Evolutionary conservation across 1,284 basidiomycete species (phyloP).

Genomic region (Apiotrichum akiyoshidainum): DNA sequence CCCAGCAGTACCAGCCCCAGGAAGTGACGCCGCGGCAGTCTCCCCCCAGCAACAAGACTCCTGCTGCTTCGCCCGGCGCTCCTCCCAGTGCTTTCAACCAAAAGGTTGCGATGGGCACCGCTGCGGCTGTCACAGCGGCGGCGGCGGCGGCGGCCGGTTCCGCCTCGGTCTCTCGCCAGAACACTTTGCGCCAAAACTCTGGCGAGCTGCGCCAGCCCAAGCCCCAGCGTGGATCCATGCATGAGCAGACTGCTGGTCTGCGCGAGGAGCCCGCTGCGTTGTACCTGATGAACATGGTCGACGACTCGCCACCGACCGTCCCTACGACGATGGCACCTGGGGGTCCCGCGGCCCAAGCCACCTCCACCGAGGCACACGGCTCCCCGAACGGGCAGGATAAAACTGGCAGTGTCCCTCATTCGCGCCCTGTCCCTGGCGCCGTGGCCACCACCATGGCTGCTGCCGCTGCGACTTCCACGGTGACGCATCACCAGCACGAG

Average conservation of each 20-base stretch:
- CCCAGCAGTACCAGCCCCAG: not conserved
- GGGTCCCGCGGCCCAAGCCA: not conserved
- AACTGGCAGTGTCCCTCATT: not conserved
- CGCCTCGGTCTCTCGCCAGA: not conserved
- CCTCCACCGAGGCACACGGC: not conserved
- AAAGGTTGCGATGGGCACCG: not conserved
- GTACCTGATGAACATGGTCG: slow-evolving; percentile 49
- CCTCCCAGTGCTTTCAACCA: not conserved
- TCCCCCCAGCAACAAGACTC: not conserved
- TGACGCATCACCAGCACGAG: not conserved
- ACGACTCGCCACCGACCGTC: slow-evolving; percentile 24
- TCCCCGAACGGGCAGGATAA: slow-evolving; percentile 1
- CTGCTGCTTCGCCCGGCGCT: not conserved
- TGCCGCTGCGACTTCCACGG: not conserved
- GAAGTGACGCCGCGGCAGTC: not conserved
- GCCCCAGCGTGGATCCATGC: slow-evolving; percentile 18
- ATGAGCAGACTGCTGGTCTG: slow-evolving; percentile 14
- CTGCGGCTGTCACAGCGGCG: not conserved
- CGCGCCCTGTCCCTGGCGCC: not conserved
- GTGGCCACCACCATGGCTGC: not conserved
- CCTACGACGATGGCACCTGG: not conserved
- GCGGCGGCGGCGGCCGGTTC: not conserved
- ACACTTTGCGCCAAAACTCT: slow-evolving; percentile 7
- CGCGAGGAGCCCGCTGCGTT: slow-evolving; percentile 44
- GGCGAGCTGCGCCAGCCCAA: slow-evolving; percentile 5